These are phyloP conservation scores for Phytophthora chlamydospora DNA, from an alignment of 352 stramenopile genomes.

Conservation along the genomic window DNA sequence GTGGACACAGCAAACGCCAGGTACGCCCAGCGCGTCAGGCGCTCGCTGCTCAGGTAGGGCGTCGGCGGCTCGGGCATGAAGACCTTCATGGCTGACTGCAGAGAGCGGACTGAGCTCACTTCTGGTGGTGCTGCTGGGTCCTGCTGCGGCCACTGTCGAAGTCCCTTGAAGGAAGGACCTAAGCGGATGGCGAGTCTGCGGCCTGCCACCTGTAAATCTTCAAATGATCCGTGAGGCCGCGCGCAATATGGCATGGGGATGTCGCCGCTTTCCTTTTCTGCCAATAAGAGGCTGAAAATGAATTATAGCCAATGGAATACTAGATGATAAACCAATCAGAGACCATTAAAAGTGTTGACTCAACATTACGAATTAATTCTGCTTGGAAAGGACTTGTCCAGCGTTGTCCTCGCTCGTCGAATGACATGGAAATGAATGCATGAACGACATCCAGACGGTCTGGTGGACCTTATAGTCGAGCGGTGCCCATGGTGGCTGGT, in stretches of 20 bases:
- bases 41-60: slow-evolving; percentile 35
- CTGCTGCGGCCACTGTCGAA: slow-evolving; percentile 2
- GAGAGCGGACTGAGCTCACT: not conserved
- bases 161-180: slow-evolving; percentile 29
- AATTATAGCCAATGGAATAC: too few species aligned
- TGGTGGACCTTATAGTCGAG: slow-evolving; percentile 17
- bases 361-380: slow-evolving; percentile 17
- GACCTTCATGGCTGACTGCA: slow-evolving; percentile 33
- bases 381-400: slow-evolving; percentile 2
- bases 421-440: too few species aligned
- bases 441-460: too few species aligned
- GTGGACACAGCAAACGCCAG: slow-evolving; percentile 46
- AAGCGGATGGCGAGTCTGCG: slow-evolving; percentile 9
- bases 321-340: not conserved
- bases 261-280: not conserved
- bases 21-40: slow-evolving; percentile 49
- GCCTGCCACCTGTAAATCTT: not conserved
- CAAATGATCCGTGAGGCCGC: slow-evolving; percentile 17
- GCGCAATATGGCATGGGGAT: slow-evolving; percentile 13
- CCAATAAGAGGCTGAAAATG: slow-evolving; percentile 18
- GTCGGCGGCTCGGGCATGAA: slow-evolving; percentile 16
- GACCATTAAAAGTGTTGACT: slow-evolving; percentile 17
- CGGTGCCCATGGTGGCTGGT: not conserved
- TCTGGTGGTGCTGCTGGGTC: slow-evolving; percentile 1
- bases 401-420: too few species aligned